These are phyloP conservation scores for Aspergillus conjunctus DNA, from an alignment of 495 filamentous ascomycete genomes.

Conservation along the genomic window DNA sequence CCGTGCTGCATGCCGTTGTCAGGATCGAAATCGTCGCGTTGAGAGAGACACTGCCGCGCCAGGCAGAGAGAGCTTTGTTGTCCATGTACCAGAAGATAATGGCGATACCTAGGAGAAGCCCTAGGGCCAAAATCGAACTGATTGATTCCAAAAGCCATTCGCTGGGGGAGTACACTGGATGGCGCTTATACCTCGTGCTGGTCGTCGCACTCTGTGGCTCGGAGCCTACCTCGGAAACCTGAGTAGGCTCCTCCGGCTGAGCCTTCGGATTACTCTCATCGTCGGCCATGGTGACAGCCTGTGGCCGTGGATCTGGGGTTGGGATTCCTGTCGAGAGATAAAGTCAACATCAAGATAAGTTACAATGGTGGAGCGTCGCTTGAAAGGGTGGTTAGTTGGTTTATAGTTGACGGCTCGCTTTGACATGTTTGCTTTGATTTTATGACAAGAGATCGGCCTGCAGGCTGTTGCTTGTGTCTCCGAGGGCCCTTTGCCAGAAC, in stretches of 20 bases:
- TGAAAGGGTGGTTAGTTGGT: slow-evolving; percentile 1
- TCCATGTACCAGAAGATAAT: slow-evolving; percentile 28
- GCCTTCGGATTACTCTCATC: slow-evolving; percentile 13
- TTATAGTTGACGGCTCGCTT: slow-evolving; percentile 1
- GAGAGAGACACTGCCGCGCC: slow-evolving; percentile 20
- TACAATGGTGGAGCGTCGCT: background rate
- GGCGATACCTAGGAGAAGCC: slow-evolving; percentile 19
- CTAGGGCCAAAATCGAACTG: slow-evolving; percentile 21
- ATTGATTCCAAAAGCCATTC: slow-evolving; percentile 26
- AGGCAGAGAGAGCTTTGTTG: slow-evolving; percentile 24
- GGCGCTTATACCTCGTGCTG: slow-evolving; percentile 24
- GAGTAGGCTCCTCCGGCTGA: slow-evolving; percentile 15
- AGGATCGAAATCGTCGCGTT: slow-evolving; percentile 27
- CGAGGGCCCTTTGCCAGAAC: background rate
- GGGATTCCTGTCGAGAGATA: slow-evolving; percentile 1
- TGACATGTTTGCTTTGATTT: slow-evolving; percentile 1
- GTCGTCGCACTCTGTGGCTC: slow-evolving; percentile 11
- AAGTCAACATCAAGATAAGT: background rate
- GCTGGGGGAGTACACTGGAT: slow-evolving; percentile 22
- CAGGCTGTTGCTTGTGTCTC: background rate
- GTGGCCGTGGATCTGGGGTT: slow-evolving; percentile 7
- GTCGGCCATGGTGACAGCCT: slow-evolving; percentile 20
- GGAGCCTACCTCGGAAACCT: slow-evolving; percentile 14
- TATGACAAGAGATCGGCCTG: background rate
- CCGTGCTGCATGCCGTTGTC: slow-evolving; percentile 22